Conservation (phyloP, 768 basidiomycete genomes). For the Kwoniella mangroviensis region DNA sequence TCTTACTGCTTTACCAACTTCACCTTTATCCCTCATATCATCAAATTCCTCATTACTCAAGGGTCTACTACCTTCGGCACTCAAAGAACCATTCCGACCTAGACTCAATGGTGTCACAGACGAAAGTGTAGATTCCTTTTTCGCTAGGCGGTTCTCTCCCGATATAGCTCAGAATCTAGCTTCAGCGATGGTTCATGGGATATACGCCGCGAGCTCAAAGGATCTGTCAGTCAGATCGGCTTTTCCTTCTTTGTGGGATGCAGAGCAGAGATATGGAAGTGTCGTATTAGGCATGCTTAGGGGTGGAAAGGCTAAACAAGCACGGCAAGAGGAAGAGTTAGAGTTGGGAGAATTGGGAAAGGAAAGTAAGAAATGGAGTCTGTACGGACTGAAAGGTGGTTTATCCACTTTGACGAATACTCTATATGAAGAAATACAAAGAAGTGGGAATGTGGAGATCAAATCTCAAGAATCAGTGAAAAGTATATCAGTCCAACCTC, state of each 20-base stretch:
- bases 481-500: not conserved
- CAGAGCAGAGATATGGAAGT: constrained; percentile 72
- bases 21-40: constrained; percentile 59
- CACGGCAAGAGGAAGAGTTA: constrained; percentile 35
- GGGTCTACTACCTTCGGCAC: constrained; percentile 63
- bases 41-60: constrained; percentile 37
- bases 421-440: constrained; percentile 62
- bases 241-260: constrained; percentile 74
- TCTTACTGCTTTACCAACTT: constrained; percentile 63
- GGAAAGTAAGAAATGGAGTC: constrained; percentile 73
- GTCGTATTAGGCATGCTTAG: constrained; percentile 66
- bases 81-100: constrained; percentile 3
- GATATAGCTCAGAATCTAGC: constrained; percentile 74
- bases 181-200: constrained; percentile 84
- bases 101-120: constrained; percentile 60
- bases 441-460: constrained; percentile 67
- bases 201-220: constrained; percentile 86
- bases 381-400: constrained; percentile 82
- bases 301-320: constrained; percentile 11
- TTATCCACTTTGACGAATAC: constrained; percentile 69
- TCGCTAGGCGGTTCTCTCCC: constrained; percentile 73
- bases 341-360: constrained; percentile 72
- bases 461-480: constrained; percentile 58
- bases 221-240: constrained; percentile 74
- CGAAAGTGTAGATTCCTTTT: constrained; percentile 79